Percentiles rank a stretch among this genome's conserved stretches.
These are phyloP conservation scores for Drosera spatulata DNA, from an alignment of 179 eudicot genomes.

Conservation along the genomic window DNA sequence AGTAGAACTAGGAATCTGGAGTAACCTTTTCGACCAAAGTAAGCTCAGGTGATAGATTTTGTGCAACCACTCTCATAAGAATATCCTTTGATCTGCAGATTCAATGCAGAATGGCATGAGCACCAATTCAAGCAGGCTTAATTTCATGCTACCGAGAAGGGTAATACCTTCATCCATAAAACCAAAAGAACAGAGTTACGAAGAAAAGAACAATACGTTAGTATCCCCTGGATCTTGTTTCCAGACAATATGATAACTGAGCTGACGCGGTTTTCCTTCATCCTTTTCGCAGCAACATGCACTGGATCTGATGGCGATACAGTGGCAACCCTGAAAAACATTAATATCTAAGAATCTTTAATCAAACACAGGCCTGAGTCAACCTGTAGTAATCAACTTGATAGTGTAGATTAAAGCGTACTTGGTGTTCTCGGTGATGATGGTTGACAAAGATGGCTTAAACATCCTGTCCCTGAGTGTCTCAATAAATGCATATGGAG, in stretches of 20 bases:
- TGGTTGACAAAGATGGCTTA: constrained; percentile 84
- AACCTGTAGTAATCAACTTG: background rate
- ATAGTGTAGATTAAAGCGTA: constrained; percentile 19
- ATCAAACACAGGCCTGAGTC: constrained; percentile 6
- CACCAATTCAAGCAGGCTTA: background rate
- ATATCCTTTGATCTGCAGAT: constrained; percentile 80
- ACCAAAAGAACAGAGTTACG: background rate
- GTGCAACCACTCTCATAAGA: constrained; percentile 92
- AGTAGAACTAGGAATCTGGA: background rate
- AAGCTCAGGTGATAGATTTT: constrained; percentile 73
- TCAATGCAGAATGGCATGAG: background rate
- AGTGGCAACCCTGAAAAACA: constrained; percentile 46
- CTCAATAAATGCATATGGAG: constrained; percentile 84
- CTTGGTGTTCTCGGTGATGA: constrained; percentile 70
- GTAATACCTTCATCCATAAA: background rate
- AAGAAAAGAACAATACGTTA: constrained; percentile 45
- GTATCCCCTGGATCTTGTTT: constrained; percentile 71
- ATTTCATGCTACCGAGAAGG: background rate
- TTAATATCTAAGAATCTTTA: constrained; percentile 1
- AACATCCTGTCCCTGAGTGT: constrained; percentile 92
- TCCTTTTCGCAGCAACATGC: constrained; percentile 79
- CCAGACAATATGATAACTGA: constrained; percentile 59
- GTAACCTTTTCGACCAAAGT: constrained; percentile 86
- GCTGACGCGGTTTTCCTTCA: constrained; percentile 68
- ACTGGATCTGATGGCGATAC: constrained; percentile 85